Conservation (phyloP, 2,329 filamentous ascomycete species). For the Hypoxylon sp. region DNA sequence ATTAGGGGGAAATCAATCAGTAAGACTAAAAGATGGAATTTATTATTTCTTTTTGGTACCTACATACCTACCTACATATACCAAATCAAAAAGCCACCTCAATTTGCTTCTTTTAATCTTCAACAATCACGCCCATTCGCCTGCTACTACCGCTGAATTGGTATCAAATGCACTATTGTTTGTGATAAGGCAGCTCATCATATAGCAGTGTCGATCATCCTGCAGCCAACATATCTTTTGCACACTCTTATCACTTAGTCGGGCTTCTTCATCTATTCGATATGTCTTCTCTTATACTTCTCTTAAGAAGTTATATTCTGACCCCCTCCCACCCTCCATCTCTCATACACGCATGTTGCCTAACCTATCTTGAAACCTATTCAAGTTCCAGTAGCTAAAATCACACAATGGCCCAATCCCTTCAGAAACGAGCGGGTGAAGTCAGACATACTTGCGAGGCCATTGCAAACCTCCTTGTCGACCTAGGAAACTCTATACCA, state of each 20-base stretch:
- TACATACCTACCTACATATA: too few relatives aligned
- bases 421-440: constrained; percentile 19
- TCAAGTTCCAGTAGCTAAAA: not conserved
- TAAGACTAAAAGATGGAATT: too few relatives aligned
- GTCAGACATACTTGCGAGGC: constrained; percentile 27
- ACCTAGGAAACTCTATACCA: constrained; percentile 18
- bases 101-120: constrained; percentile 21
- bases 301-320: too few relatives aligned
- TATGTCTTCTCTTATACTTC: too few relatives aligned
- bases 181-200: not conserved
- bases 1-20: too few relatives aligned
- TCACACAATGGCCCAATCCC: constrained; percentile 23
- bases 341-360: too few relatives aligned
- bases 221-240: not conserved
- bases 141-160: constrained; percentile 12
- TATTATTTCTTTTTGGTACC: too few relatives aligned
- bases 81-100: not conserved
- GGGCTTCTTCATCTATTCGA: too few relatives aligned
- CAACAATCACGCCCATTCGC: constrained; percentile 15
- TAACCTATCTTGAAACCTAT: too few relatives aligned
- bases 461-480: constrained; percentile 19
- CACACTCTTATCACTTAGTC: too few relatives aligned
- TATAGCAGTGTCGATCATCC: not conserved
- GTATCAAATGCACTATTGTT: constrained; percentile 12
- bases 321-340: too few relatives aligned